These are phyloP conservation scores for Adansonia rubrostipa DNA, from an alignment of 441 rosid genomes.

Conservation along the genomic window DNA sequence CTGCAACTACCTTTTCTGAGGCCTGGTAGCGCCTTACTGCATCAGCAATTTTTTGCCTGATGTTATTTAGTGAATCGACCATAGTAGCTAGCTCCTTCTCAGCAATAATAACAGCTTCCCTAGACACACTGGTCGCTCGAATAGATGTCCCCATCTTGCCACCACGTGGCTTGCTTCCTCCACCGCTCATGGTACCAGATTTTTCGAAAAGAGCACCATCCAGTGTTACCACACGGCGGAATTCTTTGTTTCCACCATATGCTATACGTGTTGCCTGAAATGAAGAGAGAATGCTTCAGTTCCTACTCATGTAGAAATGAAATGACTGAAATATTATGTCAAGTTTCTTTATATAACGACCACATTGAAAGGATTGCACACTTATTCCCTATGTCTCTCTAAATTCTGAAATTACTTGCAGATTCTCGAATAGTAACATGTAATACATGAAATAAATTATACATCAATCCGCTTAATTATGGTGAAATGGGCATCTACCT, in stretches of 20 bases:
- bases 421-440: background rate
- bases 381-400: background rate
- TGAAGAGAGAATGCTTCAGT: conserved; percentile 19
- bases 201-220: conserved; percentile 96
- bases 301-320: conserved; percentile 11
- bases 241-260: conserved; percentile 76
- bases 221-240: conserved; percentile 88
- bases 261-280: conserved; percentile 89
- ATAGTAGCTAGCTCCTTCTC: conserved; percentile 73
- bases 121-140: conserved; percentile 75
- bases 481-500: conserved; percentile 47
- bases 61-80: conserved; percentile 53
- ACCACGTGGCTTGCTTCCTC: conserved; percentile 93
- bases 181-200: conserved; percentile 99
- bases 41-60: conserved; percentile 64
- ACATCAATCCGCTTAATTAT: conserved; percentile 7
- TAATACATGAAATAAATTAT: conserved; percentile 20
- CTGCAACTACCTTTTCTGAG: conserved; percentile 64
- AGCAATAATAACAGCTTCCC: conserved; percentile 65
- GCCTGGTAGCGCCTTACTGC: conserved; percentile 68
- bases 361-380: conserved; percentile 1
- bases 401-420: conserved; percentile 10
- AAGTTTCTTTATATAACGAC: background rate
- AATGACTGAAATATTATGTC: background rate
- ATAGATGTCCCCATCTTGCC: conserved; percentile 97